Percentiles rank a stretch among this genome's conserved stretches.
Conservation (phyloP, 176 grass and related monocot species). For the Eragrostis nindensis region DNA sequence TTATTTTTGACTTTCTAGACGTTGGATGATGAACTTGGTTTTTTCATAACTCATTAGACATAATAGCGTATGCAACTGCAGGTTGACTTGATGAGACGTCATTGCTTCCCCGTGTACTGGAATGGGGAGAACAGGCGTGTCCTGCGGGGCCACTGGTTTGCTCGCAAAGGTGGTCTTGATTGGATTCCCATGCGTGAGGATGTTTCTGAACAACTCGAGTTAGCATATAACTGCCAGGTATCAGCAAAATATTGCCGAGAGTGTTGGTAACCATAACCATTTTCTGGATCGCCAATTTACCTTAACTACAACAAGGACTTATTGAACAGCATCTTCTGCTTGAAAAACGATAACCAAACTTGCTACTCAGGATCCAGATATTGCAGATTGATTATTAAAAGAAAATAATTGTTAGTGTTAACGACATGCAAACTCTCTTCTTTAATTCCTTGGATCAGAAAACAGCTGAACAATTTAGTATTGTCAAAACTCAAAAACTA, state of each 20-base stretch:
- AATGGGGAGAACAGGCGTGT: conserved; percentile 95
- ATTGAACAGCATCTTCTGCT: background rate
- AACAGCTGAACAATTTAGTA: conserved; percentile 38
- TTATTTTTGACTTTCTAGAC: background rate
- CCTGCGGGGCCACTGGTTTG: conserved; percentile 94
- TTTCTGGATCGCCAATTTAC: background rate
- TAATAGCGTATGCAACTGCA: conserved; percentile 38
- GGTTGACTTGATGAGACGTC: conserved; percentile 89
- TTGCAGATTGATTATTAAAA: conserved; percentile 12
- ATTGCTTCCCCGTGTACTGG: conserved; percentile 99
- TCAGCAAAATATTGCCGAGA: conserved; percentile 9
- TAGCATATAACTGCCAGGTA: conserved; percentile 83
- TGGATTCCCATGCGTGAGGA: conserved; percentile 96
- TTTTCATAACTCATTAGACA: background rate
- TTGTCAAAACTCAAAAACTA: conserved; percentile 44
- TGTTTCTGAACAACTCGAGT: conserved; percentile 91
- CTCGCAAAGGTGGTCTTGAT: conserved; percentile 84
- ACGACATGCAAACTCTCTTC: background rate
- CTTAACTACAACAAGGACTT: background rate
- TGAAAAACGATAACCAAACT: conserved; percentile 25
- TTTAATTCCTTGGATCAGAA: conserved; percentile 21
- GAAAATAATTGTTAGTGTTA: conserved; percentile 15
- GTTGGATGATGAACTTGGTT: conserved; percentile 2
- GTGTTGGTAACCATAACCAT: background rate
- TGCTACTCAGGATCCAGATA: conserved; percentile 1